Base-by-base conservation (phyloP, 371 early-diverging fungal genomes). In the Apophysomyces elegans region DNA sequence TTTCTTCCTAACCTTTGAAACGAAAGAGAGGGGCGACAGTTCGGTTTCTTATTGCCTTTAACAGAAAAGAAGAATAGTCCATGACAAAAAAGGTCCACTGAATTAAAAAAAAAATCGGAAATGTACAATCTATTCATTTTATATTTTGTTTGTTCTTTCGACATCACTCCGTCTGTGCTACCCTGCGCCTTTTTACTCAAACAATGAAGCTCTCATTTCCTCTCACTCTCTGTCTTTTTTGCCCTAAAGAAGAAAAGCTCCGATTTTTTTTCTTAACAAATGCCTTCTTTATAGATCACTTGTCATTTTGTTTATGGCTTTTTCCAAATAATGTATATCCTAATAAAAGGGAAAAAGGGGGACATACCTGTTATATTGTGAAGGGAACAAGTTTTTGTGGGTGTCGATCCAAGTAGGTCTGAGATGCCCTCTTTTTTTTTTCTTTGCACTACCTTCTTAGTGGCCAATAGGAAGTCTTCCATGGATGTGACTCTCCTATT, bases 101-200 rank as follows among this genome's bases (percentile, higher is more conserved):
- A 26, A 26, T 26, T 26, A 26, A 26, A 26, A 26, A 26, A 26
- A 26, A 26, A 26, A 26, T 26, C 32, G 1, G 32, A 26, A 26
- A 13, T n/a, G n/a, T 47, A 47, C 7, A n/a, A n/a, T 11, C 5
- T 18, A 7, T 7, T 47, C 47, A 14, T 18, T 47, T 47, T 47
- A 14, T 47, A n/a, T 16, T 16, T n/a, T 47, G 7, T 47, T 47
- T n/a, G 11, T 47, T 1, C 7, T 18, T 47, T 47, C 11, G 41
- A 13, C 41, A 41, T 13, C 41, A 41, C 8, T 41, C 41, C 41
- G 18, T 47, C 47, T 47, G 47, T 47, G 47, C 47, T 26, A 47
- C 47, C 47, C 47, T 47, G 47, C 47, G 47, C 47, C 47, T 47
- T 43, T 43, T 43, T 47, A 47, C 47, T 47, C 47, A 47, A 47